Percentiles rank a stretch among this genome's conserved stretches.
phyloP scores from a whole-genome alignment of 2,329 filamentous ascomycete species.

The Coniochaeta ligniaria region DNA sequence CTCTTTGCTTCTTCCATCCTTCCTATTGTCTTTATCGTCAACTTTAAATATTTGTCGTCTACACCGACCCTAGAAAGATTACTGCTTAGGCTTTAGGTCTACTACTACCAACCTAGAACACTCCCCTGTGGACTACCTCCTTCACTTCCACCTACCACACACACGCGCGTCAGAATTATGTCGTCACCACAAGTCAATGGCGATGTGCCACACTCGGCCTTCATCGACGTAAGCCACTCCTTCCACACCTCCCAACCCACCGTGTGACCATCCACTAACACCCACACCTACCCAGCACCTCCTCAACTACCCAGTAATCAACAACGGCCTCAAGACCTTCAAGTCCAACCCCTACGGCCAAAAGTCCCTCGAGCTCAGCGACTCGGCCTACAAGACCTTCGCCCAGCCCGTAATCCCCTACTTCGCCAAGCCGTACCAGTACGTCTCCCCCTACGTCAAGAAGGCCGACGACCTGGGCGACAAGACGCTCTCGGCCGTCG shows the following conservation, averaged over 20 bases:
- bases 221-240: constrained; percentile 34
- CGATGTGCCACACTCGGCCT: constrained; percentile 40
- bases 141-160: constrained; percentile 3
- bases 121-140: neutral
- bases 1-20: neutral
- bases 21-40: neutral
- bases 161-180: constrained; percentile 17
- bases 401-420: constrained; percentile 74
- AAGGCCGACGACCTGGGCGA: constrained; percentile 75
- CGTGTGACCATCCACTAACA: neutral
- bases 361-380: constrained; percentile 70
- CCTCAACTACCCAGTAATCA: constrained; percentile 74
- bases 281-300: constrained; percentile 56
- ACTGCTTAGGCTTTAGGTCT: neutral
- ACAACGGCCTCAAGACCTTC: constrained; percentile 70
- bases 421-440: constrained; percentile 71
- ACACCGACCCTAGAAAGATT: neutral
- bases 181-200: constrained; percentile 39
- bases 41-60: neutral
- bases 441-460: constrained; percentile 76
- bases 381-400: constrained; percentile 68
- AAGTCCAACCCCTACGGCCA: constrained; percentile 77
- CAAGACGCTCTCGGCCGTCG: constrained; percentile 61
- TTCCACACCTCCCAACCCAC: too few relatives aligned
- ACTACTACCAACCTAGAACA: neutral